Percentiles rank a stretch among this genome's conserved stretches.
phyloP scores from a whole-genome alignment of 768 basidiomycete species.

The Naganishia vishniacii region DNA sequence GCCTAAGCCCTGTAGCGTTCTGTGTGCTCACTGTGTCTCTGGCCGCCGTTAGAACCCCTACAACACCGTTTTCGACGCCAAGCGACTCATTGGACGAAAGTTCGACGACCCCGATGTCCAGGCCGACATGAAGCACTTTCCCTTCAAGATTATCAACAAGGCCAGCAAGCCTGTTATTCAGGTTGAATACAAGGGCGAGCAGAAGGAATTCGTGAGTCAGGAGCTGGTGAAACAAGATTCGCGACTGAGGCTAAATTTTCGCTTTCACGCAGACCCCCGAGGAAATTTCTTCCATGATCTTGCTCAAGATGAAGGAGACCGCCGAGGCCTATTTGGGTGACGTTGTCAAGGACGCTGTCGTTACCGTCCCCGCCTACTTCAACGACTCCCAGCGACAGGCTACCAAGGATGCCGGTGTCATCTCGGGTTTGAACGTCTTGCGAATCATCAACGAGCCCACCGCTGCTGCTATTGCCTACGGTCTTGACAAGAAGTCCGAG shows the following conservation, averaged over 20 bases:
- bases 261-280: constrained; percentile 64
- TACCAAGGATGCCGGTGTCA: constrained; percentile 93
- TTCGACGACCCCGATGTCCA: constrained; percentile 54
- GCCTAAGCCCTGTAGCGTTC: constrained; percentile 62
- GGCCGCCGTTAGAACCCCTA: constrained; percentile 71
- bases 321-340: constrained; percentile 97
- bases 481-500: constrained; percentile 83
- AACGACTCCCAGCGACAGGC: constrained; percentile 99
- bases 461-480: constrained; percentile 95
- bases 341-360: constrained; percentile 93
- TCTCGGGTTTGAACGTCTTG: constrained; percentile 88
- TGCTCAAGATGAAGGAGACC: constrained; percentile 98
- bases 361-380: constrained; percentile 98
- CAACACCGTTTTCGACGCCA: constrained; percentile 96
- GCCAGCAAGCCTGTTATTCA: constrained; percentile 71
- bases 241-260: constrained; percentile 23
- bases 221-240: neutral
- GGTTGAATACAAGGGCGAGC: constrained; percentile 71
- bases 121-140: constrained; percentile 55
- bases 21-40: constrained; percentile 42
- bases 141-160: constrained; percentile 69
- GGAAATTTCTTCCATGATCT: constrained; percentile 91
- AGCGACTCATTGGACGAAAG: constrained; percentile 80
- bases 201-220: constrained; percentile 70
- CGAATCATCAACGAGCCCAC: constrained; percentile 98